Percentiles rank a stretch among this genome's conserved stretches.
Evolutionary conservation across 2,329 filamentous ascomycete species (phyloP).

Genomic region (Proliferodiscus dingleyae): DNA sequence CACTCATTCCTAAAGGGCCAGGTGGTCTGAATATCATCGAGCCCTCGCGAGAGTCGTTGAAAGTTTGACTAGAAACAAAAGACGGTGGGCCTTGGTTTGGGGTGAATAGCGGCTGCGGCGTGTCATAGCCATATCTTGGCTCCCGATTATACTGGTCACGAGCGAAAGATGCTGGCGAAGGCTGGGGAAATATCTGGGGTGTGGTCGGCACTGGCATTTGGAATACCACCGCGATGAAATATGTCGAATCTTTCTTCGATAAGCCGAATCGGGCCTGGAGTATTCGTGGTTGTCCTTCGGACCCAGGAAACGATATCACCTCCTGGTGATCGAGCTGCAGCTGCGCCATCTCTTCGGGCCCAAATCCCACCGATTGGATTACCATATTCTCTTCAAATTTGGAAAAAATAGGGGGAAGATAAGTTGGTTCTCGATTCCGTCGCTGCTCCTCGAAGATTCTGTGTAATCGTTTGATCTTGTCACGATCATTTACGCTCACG

Average conservation of each 20-base stretch:
- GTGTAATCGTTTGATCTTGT: constrained; percentile 47
- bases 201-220: constrained; percentile 19
- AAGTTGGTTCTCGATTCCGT: constrained; percentile 52
- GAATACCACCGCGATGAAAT: constrained; percentile 50
- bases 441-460: constrained; percentile 50
- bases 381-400: constrained; percentile 50
- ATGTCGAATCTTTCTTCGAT: constrained; percentile 56
- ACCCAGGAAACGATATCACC: constrained; percentile 48
- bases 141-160: constrained; percentile 27
- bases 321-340: constrained; percentile 51
- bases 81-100: constrained; percentile 20
- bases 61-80: constrained; percentile 19
- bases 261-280: constrained; percentile 51
- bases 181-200: constrained; percentile 22
- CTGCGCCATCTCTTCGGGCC: constrained; percentile 46
- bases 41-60: constrained; percentile 23
- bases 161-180: constrained; percentile 24
- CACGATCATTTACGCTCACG: constrained; percentile 46
- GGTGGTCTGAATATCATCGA: constrained; percentile 24
- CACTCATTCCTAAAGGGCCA: constrained; percentile 16
- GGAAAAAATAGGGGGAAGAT: constrained; percentile 58
- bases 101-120: constrained; percentile 22
- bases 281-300: constrained; percentile 47
- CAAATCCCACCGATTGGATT: constrained; percentile 51
- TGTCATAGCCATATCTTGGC: constrained; percentile 28